Base-by-base conservation (phyloP, 208 protist genomes). In the Jaenimonas drosophilae region DNA sequence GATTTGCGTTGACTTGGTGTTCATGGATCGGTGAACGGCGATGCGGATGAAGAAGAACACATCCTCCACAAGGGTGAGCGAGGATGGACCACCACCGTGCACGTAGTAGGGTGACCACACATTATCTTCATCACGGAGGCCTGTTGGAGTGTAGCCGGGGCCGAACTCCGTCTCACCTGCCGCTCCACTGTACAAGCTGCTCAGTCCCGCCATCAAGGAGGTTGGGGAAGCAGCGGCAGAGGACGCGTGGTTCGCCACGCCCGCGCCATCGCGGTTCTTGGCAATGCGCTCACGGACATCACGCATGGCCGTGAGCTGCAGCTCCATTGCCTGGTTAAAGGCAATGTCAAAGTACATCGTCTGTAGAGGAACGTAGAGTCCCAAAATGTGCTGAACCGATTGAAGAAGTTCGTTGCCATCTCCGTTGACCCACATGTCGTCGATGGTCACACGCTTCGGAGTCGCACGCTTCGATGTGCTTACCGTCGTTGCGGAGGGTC, bases 31-130 rank as follows among this genome's bases (percentile, higher is more conserved):
- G 31, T 88, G 83, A 1, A 92, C 21, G 4, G 83, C 72, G 32
- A 88, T 72, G 36, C 83, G 83, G 17, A 92, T 44, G 31, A 92
- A 76, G 48, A 81, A 92, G 51, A 92, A 92, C 28, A 88, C 61
- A 47, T 92, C 83, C 27, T 92, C 83, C 0, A 72, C 48, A 20
- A 91, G 52, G 19, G 76, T 85, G 37, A 88, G 64, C n/a, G n/a
- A n/a, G n/a, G n/a, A n/a, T n/a, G n/a, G n/a, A 2, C 56, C 28
- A 6, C 56, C 60, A 32, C 41, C 58, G 54, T 64, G 50, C 24
- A 48, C 61, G 49, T 59, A 70, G 42, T 73, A 69, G 44, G 54
- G 24, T n/a, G n/a, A n/a, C n/a, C n/a, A n/a, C n/a, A n/a, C n/a
- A n/a, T n/a, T n/a, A n/a, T n/a, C n/a, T n/a, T n/a, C n/a, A n/a